Evolutionary conservation across 139 green algal genomes (phyloP), one percentile per base, ranked within the genome.

Genomic region (Volvox africanus): DNA sequence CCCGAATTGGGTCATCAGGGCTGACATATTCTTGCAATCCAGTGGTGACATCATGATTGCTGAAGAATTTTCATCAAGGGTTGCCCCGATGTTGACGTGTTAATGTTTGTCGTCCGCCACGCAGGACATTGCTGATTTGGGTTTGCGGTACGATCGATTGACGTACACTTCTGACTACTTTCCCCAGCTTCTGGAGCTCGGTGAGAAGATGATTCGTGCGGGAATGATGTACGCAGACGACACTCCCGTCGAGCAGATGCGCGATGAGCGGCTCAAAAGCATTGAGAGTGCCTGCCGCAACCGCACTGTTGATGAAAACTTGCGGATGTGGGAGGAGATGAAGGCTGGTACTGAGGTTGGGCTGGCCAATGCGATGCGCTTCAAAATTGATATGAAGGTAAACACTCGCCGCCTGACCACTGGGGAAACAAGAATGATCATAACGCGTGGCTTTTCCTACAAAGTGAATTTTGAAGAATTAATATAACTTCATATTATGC

Each of bases 101-200:
- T n/a, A n/a, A n/a, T n/a, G n/a, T n/a, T n/a, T n/a, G n/a, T n/a
- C n/a, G 18, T 80, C 18, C 14, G 1, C 37, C 11, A 2, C 35
- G n/a, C 80, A 86, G 22, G 98, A 99, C 85, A 94, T 99, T 24
- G 85, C 94, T 75, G 85, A 93, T 62, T 94, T 99, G 90, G 98
- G 97, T 18, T 90, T 99, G 12, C 93, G 95, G 35, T 96, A 94
- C 68, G 89, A 95, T n/a, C 77, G 68, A 13, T 77, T 99, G 37
- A 99, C 97, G 11, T 98, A 99, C 96, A 99, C 98, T 0, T 97
- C 92, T 19, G 96, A 99, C 95, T 99, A 98, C 93, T 99, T 99
- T 90, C 94, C 95, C 12, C 73, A 95, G 91, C 80, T 97, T 88
- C 69, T 96, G 55, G 95, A 97, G 33, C 95, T 98, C 89, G 96